These are phyloP conservation scores for Diphasiastrum complanatum DNA, from an alignment of 83 land plant species.

Conservation along the genomic window DNA sequence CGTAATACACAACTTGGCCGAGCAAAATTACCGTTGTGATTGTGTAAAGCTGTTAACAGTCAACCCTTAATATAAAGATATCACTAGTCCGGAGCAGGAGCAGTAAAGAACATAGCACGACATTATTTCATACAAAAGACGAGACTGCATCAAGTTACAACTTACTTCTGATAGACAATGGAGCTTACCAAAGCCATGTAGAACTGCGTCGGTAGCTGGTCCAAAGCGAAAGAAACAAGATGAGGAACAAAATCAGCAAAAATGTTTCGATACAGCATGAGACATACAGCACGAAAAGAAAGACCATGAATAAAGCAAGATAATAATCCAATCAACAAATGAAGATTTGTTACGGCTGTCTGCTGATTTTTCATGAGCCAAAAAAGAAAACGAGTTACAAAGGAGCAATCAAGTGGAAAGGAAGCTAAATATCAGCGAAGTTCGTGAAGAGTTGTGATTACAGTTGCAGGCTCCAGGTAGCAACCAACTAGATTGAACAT, in stretches of 20 bases:
- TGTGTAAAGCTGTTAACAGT: constrained; percentile 39
- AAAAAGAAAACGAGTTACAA: background rate
- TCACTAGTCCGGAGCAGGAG: too few species aligned
- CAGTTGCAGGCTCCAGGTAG: constrained; percentile 79
- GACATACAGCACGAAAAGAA: too few species aligned
- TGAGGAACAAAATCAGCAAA: background rate
- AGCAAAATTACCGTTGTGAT: constrained; percentile 32
- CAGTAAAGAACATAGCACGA: too few species aligned
- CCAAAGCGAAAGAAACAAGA: background rate
- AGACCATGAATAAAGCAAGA: too few species aligned
- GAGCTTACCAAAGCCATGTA: constrained; percentile 38
- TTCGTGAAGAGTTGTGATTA: constrained; percentile 21
- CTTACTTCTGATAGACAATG: too few species aligned
- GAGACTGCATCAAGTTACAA: too few species aligned
- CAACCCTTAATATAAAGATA: too few species aligned
- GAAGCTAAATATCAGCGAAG: background rate
- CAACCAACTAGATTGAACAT: constrained; percentile 73
- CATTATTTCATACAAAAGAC: too few species aligned
- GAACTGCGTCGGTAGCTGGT: constrained; percentile 41
- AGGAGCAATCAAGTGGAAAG: background rate
- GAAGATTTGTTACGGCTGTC: too few species aligned
- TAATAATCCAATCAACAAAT: too few species aligned
- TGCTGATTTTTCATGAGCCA: too few species aligned
- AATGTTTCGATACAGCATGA: background rate
- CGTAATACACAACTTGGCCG: constrained; percentile 29